These are phyloP conservation scores for Ulota crispa DNA, from an alignment of 225 moss, liverwort and hornwort species.

Conservation along the genomic window DNA sequence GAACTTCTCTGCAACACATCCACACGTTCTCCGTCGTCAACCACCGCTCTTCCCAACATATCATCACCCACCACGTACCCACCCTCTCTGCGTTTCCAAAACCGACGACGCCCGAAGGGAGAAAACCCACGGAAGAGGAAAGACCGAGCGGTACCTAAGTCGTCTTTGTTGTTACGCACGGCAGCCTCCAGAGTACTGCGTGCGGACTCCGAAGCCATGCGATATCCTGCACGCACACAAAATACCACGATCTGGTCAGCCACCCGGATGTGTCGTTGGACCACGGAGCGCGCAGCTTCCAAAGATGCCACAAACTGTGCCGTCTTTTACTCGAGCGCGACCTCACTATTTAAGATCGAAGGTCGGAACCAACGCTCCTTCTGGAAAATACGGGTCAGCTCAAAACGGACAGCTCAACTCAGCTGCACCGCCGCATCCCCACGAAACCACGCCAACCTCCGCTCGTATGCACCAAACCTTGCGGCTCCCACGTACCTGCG, in stretches of 20 bases:
- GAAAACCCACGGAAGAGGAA: not conserved
- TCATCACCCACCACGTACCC: not conserved
- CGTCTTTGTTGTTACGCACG: slow-evolving; percentile 77
- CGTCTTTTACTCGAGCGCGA: not conserved
- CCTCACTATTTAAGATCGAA: not conserved
- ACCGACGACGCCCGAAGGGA: not conserved
- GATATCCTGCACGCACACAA: slow-evolving; percentile 66
- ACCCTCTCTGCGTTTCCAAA: not conserved
- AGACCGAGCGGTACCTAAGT: slow-evolving; percentile 50
- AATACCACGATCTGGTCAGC: not conserved
- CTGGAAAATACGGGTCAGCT: too few species aligned
- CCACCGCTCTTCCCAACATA: not conserved
- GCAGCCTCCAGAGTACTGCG: slow-evolving; percentile 68
- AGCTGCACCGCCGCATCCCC: not conserved
- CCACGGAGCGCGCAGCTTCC: not conserved
- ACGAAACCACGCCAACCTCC: not conserved
- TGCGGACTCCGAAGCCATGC: slow-evolving; percentile 90
- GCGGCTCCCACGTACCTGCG: slow-evolving; percentile 53
- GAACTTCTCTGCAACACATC: slow-evolving; percentile 65
- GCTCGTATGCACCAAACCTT: not conserved
- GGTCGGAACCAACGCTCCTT: not conserved
- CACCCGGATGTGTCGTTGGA: not conserved
- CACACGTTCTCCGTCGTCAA: not conserved
- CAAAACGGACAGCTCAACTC: not conserved
- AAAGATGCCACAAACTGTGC: not conserved